Evolutionary conservation across 768 basidiomycete species (phyloP).

Genomic region (Austroboletus eburneus): DNA sequence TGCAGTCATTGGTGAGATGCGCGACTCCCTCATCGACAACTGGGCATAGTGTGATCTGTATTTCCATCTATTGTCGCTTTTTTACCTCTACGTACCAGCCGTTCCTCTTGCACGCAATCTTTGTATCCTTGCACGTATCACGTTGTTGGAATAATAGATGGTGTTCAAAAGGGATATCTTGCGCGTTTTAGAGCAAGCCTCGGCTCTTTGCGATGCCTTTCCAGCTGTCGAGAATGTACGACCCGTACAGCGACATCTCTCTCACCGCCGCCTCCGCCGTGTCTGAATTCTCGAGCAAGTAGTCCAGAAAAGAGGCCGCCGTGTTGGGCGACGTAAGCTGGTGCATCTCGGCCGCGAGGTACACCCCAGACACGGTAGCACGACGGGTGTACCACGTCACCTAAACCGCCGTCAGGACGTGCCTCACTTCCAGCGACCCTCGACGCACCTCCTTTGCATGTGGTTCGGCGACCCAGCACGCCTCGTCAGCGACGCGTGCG

Average conservation of each 20-base stretch:
- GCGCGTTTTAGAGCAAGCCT: constrained; percentile 41
- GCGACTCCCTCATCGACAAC: constrained; percentile 86
- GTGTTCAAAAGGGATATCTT: constrained; percentile 5
- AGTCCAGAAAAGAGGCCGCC: constrained; percentile 60
- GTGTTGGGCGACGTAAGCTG: constrained; percentile 76
- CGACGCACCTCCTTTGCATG: constrained; percentile 51
- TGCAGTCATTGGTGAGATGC: constrained; percentile 88
- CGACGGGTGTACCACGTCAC: constrained; percentile 70
- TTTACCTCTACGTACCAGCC: constrained; percentile 6
- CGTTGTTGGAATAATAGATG: constrained; percentile 12
- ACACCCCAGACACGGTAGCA: constrained; percentile 60
- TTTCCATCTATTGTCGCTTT: constrained; percentile 7
- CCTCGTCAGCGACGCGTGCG: constrained; percentile 60
- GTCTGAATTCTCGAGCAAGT: constrained; percentile 50
- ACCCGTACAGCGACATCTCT: constrained; percentile 52
- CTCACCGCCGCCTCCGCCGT: constrained; percentile 42
- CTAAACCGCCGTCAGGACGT: constrained; percentile 33
- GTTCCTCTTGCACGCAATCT: constrained; percentile 12
- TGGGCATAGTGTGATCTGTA: constrained; percentile 58
- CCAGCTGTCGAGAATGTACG: constrained; percentile 68
- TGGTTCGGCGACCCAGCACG: constrained; percentile 58
- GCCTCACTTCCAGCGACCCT: neutral
- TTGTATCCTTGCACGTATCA: constrained; percentile 17
- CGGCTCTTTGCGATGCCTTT: constrained; percentile 65
- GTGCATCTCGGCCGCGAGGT: constrained; percentile 77